phyloP scores from a whole-genome alignment of 306 rosid species.

The Glycine latifolia region DNA sequence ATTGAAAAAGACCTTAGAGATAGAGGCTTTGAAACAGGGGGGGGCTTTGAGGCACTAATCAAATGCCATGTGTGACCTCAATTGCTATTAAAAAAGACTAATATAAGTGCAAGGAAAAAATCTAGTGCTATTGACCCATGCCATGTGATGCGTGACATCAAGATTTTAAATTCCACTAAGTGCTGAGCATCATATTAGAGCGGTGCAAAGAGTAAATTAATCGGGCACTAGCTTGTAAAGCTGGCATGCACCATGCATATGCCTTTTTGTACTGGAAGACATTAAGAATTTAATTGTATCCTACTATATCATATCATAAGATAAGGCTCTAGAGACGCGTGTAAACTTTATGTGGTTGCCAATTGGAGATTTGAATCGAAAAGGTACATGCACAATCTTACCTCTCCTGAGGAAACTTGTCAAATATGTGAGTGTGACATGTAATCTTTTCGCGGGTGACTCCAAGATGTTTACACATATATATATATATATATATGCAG shows the following conservation, averaged over 20 bases:
- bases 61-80: not conserved
- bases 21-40: too few relatives aligned
- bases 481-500: not conserved
- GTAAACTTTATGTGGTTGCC: slow-evolving; percentile 12
- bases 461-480: not conserved
- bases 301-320: not conserved
- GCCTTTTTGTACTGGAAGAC: slow-evolving; percentile 41
- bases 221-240: slow-evolving; percentile 28
- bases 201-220: slow-evolving; percentile 26
- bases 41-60: too few relatives aligned
- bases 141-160: not conserved
- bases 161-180: not conserved
- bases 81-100: not conserved
- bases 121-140: not conserved
- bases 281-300: slow-evolving; percentile 14
- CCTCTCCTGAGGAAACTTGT: slow-evolving; percentile 1
- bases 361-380: not conserved
- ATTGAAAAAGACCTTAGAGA: not conserved
- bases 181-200: slow-evolving; percentile 6
- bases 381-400: slow-evolving; percentile 6
- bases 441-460: not conserved
- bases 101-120: too few relatives aligned
- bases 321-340: slow-evolving; percentile 33
- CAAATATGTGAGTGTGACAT: slow-evolving; percentile 11
- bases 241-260: slow-evolving; percentile 50